Conservation (phyloP, 441 rosid species). For the Croton setiger region DNA sequence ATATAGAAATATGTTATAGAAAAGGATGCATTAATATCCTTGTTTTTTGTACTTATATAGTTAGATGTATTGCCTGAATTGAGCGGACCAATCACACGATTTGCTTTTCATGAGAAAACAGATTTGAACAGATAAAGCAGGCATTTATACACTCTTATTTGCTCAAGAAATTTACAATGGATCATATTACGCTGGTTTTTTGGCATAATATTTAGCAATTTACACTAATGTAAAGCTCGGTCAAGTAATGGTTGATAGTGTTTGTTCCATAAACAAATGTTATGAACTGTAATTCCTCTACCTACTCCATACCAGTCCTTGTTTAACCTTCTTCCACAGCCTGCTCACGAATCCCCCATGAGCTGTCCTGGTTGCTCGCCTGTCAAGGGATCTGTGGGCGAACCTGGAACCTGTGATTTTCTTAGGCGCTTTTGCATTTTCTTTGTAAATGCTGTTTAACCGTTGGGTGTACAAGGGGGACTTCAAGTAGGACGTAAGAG, state of each 20-base stretch:
- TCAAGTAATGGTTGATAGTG: neutral
- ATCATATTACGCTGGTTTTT: neutral
- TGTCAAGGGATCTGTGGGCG: neutral
- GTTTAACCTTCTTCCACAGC: conserved; percentile 47
- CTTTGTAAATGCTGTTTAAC: conserved; percentile 24
- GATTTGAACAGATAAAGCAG: neutral
- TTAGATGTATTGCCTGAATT: neutral
- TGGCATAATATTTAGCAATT: neutral
- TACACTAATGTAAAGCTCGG: neutral
- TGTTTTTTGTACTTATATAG: neutral
- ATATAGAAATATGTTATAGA: conserved; percentile 8
- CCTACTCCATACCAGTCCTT: conserved; percentile 25
- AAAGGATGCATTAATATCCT: neutral
- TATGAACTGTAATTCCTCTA: conserved; percentile 8
- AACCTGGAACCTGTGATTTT: conserved; percentile 19
- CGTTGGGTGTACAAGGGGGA: conserved; percentile 30
- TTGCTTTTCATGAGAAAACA: neutral
- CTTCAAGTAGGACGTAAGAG: conserved; percentile 19
- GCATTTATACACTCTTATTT: too few species aligned
- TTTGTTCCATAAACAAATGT: neutral
- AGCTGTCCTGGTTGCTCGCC: conserved; percentile 5
- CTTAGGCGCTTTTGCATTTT: conserved; percentile 19
- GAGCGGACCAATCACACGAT: neutral
- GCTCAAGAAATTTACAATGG: neutral
- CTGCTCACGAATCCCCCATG: conserved; percentile 25